Conservation (phyloP, 768 basidiomycete genomes). For the Albatrellus ellisii region DNA sequence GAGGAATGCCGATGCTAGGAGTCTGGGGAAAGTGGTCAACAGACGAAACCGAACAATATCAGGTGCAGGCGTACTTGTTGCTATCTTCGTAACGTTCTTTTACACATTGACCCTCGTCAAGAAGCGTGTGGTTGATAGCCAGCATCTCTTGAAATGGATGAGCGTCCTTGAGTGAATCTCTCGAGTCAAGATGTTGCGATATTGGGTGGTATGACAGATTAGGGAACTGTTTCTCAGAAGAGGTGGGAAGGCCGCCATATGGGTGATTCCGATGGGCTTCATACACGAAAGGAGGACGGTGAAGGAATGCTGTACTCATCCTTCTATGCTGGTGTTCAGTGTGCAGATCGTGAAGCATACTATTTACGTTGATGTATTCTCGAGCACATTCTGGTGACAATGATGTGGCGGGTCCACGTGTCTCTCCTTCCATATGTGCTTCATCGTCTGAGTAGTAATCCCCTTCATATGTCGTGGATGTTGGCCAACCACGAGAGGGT, state of each 20-base stretch:
- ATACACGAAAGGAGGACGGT: neutral
- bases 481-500: conserved; percentile 32
- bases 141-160: too few species aligned
- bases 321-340: conserved; percentile 52
- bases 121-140: too few species aligned
- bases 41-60: neutral
- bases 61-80: conserved; percentile 38
- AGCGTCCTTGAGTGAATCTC: too few species aligned
- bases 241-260: conserved; percentile 1
- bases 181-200: too few species aligned
- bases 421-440: conserved; percentile 12
- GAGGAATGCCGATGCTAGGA: too few species aligned
- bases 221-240: too few species aligned
- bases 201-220: too few species aligned
- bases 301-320: conserved; percentile 20
- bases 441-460: conserved; percentile 23
- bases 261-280: neutral
- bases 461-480: conserved; percentile 6
- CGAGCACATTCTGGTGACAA: conserved; percentile 8
- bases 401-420: neutral
- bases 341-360: conserved; percentile 57
- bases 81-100: conserved; percentile 45
- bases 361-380: conserved; percentile 50
- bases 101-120: conserved; percentile 6
- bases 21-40: conserved; percentile 8